These are phyloP conservation scores for Boletus vermiculosoides DNA, from an alignment of 768 basidiomycete species.

Conservation along the genomic window DNA sequence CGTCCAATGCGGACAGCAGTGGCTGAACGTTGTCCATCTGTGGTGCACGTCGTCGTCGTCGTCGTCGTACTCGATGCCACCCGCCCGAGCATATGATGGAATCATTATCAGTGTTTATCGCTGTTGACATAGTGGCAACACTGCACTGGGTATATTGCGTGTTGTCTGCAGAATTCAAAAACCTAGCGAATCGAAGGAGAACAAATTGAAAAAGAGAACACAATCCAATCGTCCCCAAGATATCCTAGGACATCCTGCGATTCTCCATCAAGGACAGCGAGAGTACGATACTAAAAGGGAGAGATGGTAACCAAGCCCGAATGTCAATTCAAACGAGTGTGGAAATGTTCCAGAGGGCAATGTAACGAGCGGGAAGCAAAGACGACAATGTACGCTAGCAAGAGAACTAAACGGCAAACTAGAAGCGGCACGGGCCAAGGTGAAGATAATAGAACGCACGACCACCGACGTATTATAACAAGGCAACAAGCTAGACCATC, in stretches of 20 bases:
- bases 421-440: slow-evolving; percentile 35
- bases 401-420: slow-evolving; percentile 37
- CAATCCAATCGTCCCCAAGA: slow-evolving; percentile 27
- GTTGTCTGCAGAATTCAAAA: slow-evolving; percentile 17
- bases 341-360: slow-evolving; percentile 44
- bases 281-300: slow-evolving; percentile 48
- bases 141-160: slow-evolving; percentile 35
- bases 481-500: slow-evolving; percentile 24
- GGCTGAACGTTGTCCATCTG: slow-evolving; percentile 69
- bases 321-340: slow-evolving; percentile 63
- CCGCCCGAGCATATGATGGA: neutral
- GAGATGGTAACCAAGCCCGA: slow-evolving; percentile 46
- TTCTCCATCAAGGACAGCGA: slow-evolving; percentile 39
- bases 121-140: slow-evolving; percentile 36
- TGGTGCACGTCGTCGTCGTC: slow-evolving; percentile 12
- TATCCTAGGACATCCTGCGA: slow-evolving; percentile 20
- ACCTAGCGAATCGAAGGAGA: slow-evolving; percentile 11
- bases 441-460: slow-evolving; percentile 25
- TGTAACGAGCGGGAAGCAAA: slow-evolving; percentile 33
- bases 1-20: slow-evolving; percentile 72
- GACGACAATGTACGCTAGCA: slow-evolving; percentile 44
- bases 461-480: slow-evolving; percentile 32
- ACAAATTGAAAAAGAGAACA: slow-evolving; percentile 6
- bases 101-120: slow-evolving; percentile 31
- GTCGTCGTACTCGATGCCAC: neutral